These are phyloP conservation scores for Penicillium malachiteum DNA, from an alignment of 495 filamentous ascomycete species.

Conservation along the genomic window DNA sequence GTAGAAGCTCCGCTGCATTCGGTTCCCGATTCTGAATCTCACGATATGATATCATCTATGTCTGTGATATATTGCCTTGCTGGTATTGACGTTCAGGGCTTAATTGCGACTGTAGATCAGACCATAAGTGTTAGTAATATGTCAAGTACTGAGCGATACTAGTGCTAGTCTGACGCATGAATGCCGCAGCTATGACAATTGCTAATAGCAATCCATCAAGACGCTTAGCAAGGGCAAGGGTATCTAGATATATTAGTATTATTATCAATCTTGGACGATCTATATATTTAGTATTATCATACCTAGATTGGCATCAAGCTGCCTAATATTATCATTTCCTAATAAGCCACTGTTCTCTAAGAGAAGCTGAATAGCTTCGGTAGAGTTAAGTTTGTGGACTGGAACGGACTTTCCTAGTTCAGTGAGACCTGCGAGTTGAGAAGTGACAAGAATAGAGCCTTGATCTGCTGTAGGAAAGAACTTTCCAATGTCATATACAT, in stretches of 20 bases:
- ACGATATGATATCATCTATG: conserved; percentile 46
- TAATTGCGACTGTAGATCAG: conserved; percentile 31
- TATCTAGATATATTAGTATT: conserved; percentile 23
- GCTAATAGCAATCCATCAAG: conserved; percentile 45
- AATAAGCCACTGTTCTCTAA: conserved; percentile 18
- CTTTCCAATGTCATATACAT: conserved; percentile 31
- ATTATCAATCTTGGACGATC: too few relatives aligned
- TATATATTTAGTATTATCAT: too few relatives aligned
- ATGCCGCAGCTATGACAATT: conserved; percentile 42
- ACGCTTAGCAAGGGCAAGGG: too few relatives aligned
- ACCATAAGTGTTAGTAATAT: conserved; percentile 42
- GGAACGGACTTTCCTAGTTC: conserved; percentile 28
- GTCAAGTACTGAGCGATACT: conserved; percentile 34
- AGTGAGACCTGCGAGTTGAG: conserved; percentile 30
- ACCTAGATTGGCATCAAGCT: conserved; percentile 14
- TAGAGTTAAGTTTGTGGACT: conserved; percentile 17
- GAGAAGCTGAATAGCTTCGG: conserved; percentile 24
- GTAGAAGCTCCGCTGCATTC: conserved; percentile 38
- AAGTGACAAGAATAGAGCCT: conserved; percentile 43
- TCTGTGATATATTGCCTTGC: conserved; percentile 41
- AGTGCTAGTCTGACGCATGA: conserved; percentile 36
- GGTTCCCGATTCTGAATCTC: conserved; percentile 35
- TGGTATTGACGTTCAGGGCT: conserved; percentile 30
- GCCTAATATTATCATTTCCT: neutral
- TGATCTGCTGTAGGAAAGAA: conserved; percentile 38